Conservation (phyloP, 2,329 filamentous ascomycete genomes). For the Immersiporthe knoxdaviesiana region DNA sequence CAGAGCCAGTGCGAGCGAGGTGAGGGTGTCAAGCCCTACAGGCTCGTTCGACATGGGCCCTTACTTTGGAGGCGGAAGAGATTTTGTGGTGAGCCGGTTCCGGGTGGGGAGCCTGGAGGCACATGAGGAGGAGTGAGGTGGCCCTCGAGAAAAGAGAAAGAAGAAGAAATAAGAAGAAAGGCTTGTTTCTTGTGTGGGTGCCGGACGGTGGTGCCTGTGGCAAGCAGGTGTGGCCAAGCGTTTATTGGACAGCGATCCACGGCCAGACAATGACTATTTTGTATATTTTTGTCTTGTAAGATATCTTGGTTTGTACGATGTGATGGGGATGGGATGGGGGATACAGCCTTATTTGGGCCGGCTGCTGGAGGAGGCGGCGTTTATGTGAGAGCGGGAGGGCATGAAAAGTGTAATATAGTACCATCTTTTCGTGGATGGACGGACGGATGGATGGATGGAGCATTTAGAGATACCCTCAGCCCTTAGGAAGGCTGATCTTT, state of each 20-base stretch:
- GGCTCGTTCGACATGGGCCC: conserved; percentile 21
- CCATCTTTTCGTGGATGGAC: neutral
- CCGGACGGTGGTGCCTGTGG: neutral
- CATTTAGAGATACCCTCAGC: conserved; percentile 9
- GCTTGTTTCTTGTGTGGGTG: neutral
- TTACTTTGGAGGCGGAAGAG: conserved; percentile 19
- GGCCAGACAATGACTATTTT: neutral
- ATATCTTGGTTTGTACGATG: neutral
- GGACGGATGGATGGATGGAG: no score
- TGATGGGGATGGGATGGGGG: neutral
- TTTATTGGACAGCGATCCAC: neutral
- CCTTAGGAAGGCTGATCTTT: neutral
- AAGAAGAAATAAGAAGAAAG: no score
- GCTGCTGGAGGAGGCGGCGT: neutral
- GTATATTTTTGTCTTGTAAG: neutral
- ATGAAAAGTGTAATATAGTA: neutral
- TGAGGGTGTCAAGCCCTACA: neutral
- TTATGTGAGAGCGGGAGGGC: neutral
- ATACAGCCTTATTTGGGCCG: neutral
- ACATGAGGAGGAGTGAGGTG: conserved; percentile 27
- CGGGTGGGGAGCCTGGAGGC: conserved; percentile 27
- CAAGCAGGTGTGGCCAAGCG: neutral
- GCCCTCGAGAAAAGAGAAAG: no score
- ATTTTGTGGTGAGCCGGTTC: conserved; percentile 27
- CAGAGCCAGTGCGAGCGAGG: neutral